These are phyloP conservation scores for Cetraspora pellucida DNA, from an alignment of 192 early-diverging fungal species.

Conservation along the genomic window DNA sequence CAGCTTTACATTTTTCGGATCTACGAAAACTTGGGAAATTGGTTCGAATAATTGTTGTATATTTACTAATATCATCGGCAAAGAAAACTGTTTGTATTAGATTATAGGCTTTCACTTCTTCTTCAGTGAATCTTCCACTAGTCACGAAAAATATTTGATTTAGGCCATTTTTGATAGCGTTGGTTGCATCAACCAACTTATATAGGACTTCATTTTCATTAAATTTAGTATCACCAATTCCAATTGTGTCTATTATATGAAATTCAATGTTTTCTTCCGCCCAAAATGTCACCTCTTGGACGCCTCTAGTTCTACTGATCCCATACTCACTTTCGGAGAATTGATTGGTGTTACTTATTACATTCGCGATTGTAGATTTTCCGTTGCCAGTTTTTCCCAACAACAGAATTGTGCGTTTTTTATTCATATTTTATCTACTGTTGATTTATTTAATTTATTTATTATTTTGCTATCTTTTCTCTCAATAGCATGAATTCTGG, in stretches of 20 bases:
- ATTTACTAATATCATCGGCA: background rate
- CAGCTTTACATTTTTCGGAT: background rate
- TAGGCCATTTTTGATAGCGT: background rate
- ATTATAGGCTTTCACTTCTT: slow-evolving; percentile 3
- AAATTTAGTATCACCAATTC: slow-evolving; percentile 19
- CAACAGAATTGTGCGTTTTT: too few species aligned
- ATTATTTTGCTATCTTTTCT: too few species aligned
- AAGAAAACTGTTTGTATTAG: slow-evolving; percentile 19
- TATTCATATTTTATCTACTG: too few species aligned
- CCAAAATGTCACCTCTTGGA: too few species aligned
- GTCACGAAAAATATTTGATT: slow-evolving; percentile 17
- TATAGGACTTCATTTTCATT: background rate
- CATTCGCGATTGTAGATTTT: too few species aligned
- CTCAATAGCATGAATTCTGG: too few species aligned
- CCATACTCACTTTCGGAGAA: too few species aligned
- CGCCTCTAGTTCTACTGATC: too few species aligned
- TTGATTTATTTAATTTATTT: too few species aligned
- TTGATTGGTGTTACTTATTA: too few species aligned
- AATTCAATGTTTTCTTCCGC: too few species aligned
- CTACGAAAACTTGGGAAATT: background rate
- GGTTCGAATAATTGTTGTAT: slow-evolving; percentile 23
- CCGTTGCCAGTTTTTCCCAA: too few species aligned
- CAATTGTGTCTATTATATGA: slow-evolving; percentile 14
- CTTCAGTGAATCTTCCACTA: background rate
- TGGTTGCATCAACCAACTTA: slow-evolving; percentile 1